A percentile compares a stretch with the other conserved stretches of the same genome.
Conservation (phyloP, 2,329 filamentous ascomycete genomes). For the Diaporthe sp. region DNA sequence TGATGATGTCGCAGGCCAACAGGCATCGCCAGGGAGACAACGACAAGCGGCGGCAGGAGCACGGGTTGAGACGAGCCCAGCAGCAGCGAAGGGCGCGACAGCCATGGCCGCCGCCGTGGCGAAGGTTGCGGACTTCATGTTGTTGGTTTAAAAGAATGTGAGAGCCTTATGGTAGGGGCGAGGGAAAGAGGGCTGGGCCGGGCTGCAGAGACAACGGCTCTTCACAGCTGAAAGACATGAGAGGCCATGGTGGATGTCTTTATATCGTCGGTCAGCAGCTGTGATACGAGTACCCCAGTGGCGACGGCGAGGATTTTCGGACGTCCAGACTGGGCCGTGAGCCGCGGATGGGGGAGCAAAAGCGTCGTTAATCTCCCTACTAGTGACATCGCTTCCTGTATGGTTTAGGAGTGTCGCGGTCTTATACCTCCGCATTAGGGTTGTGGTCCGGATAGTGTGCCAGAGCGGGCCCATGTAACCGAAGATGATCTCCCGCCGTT, state of each 20-base stretch:
- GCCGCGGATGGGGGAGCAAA: conserved; percentile 10
- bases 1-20: conserved; percentile 59
- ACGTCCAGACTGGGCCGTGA: conserved; percentile 2
- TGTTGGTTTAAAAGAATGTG: conserved; percentile 13
- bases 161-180: neutral
- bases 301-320: conserved; percentile 9
- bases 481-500: conserved; percentile 26
- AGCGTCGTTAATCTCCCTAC: conserved; percentile 20
- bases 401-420: conserved; percentile 25
- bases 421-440: conserved; percentile 5
- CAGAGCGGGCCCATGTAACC: conserved; percentile 16
- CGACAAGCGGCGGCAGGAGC: conserved; percentile 1
- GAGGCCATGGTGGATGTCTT: conserved; percentile 8
- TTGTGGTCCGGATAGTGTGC: conserved; percentile 20
- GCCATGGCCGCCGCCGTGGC: conserved; percentile 4
- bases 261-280: neutral
- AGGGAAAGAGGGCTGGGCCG: neutral
- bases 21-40: conserved; percentile 52
- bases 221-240: neutral
- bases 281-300: conserved; percentile 3
- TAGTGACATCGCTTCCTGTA: conserved; percentile 29
- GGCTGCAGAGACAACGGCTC: conserved; percentile 20
- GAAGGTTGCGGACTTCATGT: conserved; percentile 8
- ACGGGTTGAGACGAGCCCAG: conserved; percentile 1
- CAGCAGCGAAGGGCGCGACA: conserved; percentile 10